Conservation (phyloP, 805 yeast species). For the Starmerella potacharoeniae region DNA sequence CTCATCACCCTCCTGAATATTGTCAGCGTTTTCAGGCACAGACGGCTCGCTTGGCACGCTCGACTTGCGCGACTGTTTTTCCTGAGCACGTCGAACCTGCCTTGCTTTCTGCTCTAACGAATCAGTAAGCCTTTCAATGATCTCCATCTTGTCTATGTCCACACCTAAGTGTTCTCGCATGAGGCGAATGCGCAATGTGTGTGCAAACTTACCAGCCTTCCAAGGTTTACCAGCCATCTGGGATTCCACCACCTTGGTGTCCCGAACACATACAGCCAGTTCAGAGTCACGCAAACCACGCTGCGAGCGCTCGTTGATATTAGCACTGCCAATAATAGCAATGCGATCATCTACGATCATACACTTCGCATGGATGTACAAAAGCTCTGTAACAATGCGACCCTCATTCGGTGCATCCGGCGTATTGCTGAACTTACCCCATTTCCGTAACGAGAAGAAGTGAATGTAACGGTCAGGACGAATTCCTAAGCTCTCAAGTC, state of each 20-base stretch:
- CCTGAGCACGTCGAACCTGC: background rate
- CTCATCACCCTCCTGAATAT: background rate
- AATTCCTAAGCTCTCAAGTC: constrained; percentile 66
- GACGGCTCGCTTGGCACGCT: background rate
- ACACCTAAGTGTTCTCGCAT: constrained; percentile 97
- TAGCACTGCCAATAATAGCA: constrained; percentile 95
- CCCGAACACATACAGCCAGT: constrained; percentile 80
- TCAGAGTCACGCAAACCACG: constrained; percentile 91
- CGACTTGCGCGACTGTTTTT: background rate
- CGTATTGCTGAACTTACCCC: constrained; percentile 76
- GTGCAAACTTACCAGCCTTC: constrained; percentile 78
- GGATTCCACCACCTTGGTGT: constrained; percentile 41
- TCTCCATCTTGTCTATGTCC: constrained; percentile 34
- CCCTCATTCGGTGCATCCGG: constrained; percentile 14
- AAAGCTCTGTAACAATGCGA: constrained; percentile 72
- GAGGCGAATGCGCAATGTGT: constrained; percentile 72
- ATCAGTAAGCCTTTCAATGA: constrained; percentile 21
- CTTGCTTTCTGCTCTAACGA: constrained; percentile 3
- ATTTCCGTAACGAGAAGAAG: constrained; percentile 82
- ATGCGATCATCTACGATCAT: constrained; percentile 86
- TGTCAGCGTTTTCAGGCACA: background rate
- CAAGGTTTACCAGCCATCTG: constrained; percentile 74
- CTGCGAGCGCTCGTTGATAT: constrained; percentile 93
- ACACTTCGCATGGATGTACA: constrained; percentile 86
- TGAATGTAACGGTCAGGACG: constrained; percentile 84